Evolutionary conservation across 1,284 basidiomycete genomes (phyloP), one percentile per base, ranked within the genome.

Genomic region (Sporisorium iseilematis-ciliati): DNA sequence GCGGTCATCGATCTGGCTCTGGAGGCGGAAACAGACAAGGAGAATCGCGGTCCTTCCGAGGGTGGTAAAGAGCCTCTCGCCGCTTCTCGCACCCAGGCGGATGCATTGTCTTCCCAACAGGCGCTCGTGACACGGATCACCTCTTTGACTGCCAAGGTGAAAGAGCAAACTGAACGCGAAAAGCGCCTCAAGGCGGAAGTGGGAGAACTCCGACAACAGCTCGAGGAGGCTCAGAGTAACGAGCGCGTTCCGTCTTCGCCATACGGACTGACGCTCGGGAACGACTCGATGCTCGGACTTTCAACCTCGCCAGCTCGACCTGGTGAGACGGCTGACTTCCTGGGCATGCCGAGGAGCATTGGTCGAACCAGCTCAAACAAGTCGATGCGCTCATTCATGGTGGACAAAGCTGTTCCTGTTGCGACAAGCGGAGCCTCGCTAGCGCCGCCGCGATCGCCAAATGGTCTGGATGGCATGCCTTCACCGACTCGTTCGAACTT

Each of bases 401-500:
- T 33, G 20, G 65, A 65, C 21, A 73, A 67, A 55, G 41, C 59
- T 1, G 57, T 53, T 38, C 41, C 60, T 2, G 56, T 55, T 23
- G 49, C 62, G 42, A 41, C 57, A 23, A 38, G 46, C 14, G 46
- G 33, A 16, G 57, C 57, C 12, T 54, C 60, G 40, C 54, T 75
- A 8, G 72, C 63, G 6, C 72, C 72, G 25, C 63, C 64, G 3
- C 63, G 72, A 45, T 75, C 72, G n/a, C 66, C 72, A 2, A 35
- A 45, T 18, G 57, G 49, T 10, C n/a, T 58, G 21, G 72, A 75
- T 10, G 21, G 23, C 2, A 16, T 66, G 53, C 59, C 67, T 18
- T 75, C 72, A n/a, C 72, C 72, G 0, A 75, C 72, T 7, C 58
- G 67, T 12, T 75, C 72, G 31, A 70, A 57, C 48, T 33, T 56